Conservation (phyloP, 192 early-diverging fungal species). For the Coemansia sp. region DNA sequence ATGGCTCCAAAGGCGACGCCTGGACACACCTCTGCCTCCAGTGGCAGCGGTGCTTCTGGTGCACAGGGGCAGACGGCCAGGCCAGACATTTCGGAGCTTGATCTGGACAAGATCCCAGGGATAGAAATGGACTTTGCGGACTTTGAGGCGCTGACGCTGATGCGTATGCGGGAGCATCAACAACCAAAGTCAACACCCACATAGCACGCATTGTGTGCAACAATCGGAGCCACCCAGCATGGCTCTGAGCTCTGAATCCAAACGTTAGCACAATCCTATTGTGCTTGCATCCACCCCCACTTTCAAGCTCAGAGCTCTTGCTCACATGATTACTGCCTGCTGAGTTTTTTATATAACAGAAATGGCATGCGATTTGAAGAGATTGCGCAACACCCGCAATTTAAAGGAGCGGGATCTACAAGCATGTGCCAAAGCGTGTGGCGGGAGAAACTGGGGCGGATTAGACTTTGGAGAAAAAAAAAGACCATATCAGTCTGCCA, state of each 20-base stretch:
- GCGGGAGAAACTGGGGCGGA: neutral
- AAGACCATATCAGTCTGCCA: neutral
- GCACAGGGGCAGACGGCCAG: neutral
- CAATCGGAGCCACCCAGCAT: neutral
- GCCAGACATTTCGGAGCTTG: slow-evolving; percentile 29
- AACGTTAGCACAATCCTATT: no score
- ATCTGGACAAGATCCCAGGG: slow-evolving; percentile 31
- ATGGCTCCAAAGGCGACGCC: neutral
- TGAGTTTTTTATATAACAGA: no score
- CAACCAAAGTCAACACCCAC: neutral
- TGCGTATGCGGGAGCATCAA: slow-evolving; percentile 44
- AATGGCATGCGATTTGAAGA: no score
- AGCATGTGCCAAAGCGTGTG: neutral
- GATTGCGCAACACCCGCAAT: no score
- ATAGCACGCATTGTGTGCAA: neutral
- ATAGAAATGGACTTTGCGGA: slow-evolving; percentile 32
- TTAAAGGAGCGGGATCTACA: neutral
- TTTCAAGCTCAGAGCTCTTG: no score
- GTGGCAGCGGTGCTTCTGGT: neutral
- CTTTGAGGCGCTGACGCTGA: slow-evolving; percentile 47
- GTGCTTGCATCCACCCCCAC: no score
- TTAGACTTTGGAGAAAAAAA: neutral
- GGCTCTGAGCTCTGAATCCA: no score
- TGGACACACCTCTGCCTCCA: no score
- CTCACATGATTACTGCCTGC: no score